Percentiles rank a stretch among this genome's conserved stretches.
Conservation (phyloP, 148 eudicot species). For the Vaccinium corymbosum region DNA sequence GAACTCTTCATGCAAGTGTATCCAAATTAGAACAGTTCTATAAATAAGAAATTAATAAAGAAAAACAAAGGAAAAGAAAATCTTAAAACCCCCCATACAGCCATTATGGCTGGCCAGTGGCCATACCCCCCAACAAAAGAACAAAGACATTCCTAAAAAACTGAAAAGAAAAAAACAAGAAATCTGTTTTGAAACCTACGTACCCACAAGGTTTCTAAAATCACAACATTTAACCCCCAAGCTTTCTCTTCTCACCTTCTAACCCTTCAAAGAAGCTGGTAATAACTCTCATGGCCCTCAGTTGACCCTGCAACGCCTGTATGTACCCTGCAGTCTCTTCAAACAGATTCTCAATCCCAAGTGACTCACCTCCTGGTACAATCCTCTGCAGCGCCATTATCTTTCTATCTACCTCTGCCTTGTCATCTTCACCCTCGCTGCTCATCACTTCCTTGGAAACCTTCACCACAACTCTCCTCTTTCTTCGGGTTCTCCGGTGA, state of each 20-base stretch:
- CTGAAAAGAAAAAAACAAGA: not conserved
- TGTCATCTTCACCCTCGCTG: conserved; percentile 13
- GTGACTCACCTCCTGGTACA: conserved; percentile 29
- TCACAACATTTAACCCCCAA: conserved; percentile 20
- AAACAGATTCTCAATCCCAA: conserved; percentile 24
- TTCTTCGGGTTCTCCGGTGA: not conserved
- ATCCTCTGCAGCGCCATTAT: conserved; percentile 21
- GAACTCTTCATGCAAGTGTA: not conserved
- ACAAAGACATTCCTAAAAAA: not conserved
- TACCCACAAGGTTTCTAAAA: not conserved
- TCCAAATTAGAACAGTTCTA: not conserved
- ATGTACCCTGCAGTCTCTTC: conserved; percentile 29
- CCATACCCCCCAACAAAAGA: not conserved
- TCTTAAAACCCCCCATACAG: not conserved
- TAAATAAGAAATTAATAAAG: not conserved
- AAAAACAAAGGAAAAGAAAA: not conserved
- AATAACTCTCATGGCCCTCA: conserved; percentile 26
- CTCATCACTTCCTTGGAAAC: not conserved
- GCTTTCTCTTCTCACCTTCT: conserved; percentile 14
- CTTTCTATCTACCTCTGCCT: conserved; percentile 26
- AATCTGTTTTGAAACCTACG: not conserved
- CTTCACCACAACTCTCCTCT: not conserved
- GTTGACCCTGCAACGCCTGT: conserved; percentile 21
- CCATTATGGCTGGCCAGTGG: too few species aligned
- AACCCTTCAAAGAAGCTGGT: conserved; percentile 20